Percentiles rank a stretch among this genome's conserved stretches.
phyloP scores from a whole-genome alignment of 108 stramenopile species.

The Stephanodiscus minutulus region DNA sequence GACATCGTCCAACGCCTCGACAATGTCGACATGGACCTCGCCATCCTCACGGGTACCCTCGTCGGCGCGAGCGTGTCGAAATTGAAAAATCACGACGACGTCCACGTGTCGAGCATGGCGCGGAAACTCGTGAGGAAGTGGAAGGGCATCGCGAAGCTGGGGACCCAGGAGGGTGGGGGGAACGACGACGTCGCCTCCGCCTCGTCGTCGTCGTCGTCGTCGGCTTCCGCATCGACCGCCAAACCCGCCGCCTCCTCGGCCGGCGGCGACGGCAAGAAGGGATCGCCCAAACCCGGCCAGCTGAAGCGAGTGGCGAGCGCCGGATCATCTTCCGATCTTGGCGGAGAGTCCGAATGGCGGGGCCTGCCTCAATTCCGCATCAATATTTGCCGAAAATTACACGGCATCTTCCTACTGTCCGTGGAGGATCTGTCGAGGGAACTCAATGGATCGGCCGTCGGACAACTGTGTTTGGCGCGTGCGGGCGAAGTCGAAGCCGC shows the following conservation, averaged over 20 bases:
- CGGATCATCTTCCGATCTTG: conserved; percentile 33
- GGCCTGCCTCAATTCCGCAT: conserved; percentile 63
- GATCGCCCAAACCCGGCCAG: conserved; percentile 14
- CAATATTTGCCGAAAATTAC: conserved; percentile 77
- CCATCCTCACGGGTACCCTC: conserved; percentile 73
- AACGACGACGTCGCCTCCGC: too few relatives aligned
- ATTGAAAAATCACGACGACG: conserved; percentile 65
- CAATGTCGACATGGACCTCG: conserved; percentile 61
- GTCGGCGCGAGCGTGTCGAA: conserved; percentile 83
- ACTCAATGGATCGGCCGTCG: conserved; percentile 71
- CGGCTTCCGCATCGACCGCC: neutral
- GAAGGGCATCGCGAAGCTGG: conserved; percentile 78
- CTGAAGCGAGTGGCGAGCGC: conserved; percentile 36
- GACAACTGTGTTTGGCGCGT: conserved; percentile 60
- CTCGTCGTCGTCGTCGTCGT: too few relatives aligned
- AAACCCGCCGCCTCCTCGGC: conserved; percentile 20
- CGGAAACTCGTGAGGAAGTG: conserved; percentile 84
- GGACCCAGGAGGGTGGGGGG: too few relatives aligned
- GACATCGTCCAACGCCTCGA: conserved; percentile 81
- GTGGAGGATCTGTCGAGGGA: conserved; percentile 57
- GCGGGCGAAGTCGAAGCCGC: conserved; percentile 75
- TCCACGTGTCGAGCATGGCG: conserved; percentile 53
- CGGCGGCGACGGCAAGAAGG: conserved; percentile 18
- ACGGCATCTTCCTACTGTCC: conserved; percentile 53
- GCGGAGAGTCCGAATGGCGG: conserved; percentile 60